Evolutionary conservation across 164 flowering plant species (phyloP), one percentile per base, ranked within the genome.

Genomic region (Cinnamomum chago): DNA sequence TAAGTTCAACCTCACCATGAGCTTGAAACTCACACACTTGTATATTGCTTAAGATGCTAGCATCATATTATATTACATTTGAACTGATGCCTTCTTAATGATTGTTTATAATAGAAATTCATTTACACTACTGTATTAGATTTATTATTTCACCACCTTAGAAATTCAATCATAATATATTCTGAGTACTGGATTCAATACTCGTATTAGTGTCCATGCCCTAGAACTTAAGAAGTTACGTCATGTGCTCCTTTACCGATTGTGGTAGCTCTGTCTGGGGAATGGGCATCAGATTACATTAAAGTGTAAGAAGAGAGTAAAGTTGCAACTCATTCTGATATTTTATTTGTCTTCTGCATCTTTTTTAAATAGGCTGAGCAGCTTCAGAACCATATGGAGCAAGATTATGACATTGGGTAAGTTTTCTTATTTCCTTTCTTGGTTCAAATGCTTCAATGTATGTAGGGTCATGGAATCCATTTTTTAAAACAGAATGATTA

Each of bases 371-470:
- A 84, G 85, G 87, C 84, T 65, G 85, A 85, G 68, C 74, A 81
- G 52, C 85, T 83, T 70, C 85, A 85, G 69, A 83, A 81, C 76
- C 79, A 77, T 73, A 83, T 85, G 84, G 87, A 85, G 72, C 84
- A 81, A 68, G 85, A 85, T 73, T 85, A 81, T 79, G 87, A 83
- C 47, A 72, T 83, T 69, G 87, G 87, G 89, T 84, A 73, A 51
- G 76, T 30, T 27, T 47, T 47, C n/a, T n/a, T 58, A 50, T 30
- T n/a, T n/a, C 22, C 6, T 17, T 7, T n/a, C 62, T 17, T 58
- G 62, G 62, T 58, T 17, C n/a, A 58, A 58, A 58, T 58, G 6
- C 18, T 58, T 17, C 15, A 14, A 14, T 33, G 47, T 6, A 65
- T 65, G 35, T 24, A 24, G 23, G 68, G 62, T 58, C 22, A 17